Base-by-base conservation (phyloP, 306 rosid genomes). In the Prunus davidiana region DNA sequence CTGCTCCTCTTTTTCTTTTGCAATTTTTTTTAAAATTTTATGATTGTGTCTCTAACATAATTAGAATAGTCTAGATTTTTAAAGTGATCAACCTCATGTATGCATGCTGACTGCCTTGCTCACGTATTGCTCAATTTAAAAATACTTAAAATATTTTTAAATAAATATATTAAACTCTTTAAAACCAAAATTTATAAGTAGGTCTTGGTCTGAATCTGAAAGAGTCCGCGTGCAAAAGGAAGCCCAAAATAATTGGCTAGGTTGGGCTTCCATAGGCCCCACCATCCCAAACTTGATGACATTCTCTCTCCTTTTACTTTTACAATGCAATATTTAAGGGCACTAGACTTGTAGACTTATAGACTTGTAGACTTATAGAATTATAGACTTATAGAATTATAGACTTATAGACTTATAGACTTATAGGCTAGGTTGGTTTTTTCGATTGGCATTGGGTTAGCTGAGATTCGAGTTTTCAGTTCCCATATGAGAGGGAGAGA, bases 401-500 rank as follows among this genome's bases (percentile, higher is more conserved):
- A 3, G 32, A 30, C 32, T 34, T 1, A 6, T 34, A 34, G 41
- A 34, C 1, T 34, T 34, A 8, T 34, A 34, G 41, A 34, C 6
- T 8, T 20, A 55, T n/a, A 71, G 10, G 74, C 27, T 46, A 41
- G 43, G 14, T 19, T 8, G 1, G 56, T 34, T 24, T 65, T 32
- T 16, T 66, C 55, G 28, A 5, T 47, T 15, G 27, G 16, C 65
- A 58, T 69, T 56, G 13, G 22, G 57, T 45, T 73, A 67, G 84
- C 86, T 69, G 76, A 50, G 67, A 76, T 82, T 78, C 76, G 76
- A 80, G 71, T 64, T 78, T 61, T 47, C 60, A 84, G 91, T 85
- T 88, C 91, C 91, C 83, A 76, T 57, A 62, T 50, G 83, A 75
- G 82, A 80, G 90, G 94, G 83, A 82, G 85, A 80, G 60, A 30